phyloP scores from a whole-genome alignment of 2,329 filamentous ascomycete species.

The Neofusicoccum parvum region DNA sequence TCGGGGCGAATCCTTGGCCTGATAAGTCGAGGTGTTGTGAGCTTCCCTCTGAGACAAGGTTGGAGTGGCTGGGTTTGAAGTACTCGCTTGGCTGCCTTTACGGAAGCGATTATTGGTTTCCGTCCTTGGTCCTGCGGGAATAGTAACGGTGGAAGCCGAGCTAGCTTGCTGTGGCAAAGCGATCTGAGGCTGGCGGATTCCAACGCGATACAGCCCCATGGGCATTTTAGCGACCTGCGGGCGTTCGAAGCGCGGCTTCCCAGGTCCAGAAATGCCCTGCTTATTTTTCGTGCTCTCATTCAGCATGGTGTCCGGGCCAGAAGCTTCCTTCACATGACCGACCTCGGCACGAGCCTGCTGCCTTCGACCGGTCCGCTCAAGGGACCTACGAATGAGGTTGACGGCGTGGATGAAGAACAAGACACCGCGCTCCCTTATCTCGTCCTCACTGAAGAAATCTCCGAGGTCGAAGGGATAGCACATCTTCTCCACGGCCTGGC shows the following conservation, averaged over 20 bases:
- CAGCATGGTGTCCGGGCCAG: not conserved
- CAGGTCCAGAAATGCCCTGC: not conserved
- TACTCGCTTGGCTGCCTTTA: not conserved
- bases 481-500: not conserved
- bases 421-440: not conserved
- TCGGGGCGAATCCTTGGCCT: not conserved
- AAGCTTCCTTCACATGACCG: not conserved
- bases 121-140: not conserved
- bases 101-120: not conserved
- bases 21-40: no score
- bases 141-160: no score
- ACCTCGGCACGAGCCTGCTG: not conserved
- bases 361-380: not conserved
- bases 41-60: not conserved
- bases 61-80: not conserved
- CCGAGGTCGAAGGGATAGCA: not conserved
- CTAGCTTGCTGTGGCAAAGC: not conserved
- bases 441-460: not conserved
- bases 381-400: not conserved
- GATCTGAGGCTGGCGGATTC: not conserved
- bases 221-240: not conserved
- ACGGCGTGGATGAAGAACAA: slow-evolving; percentile 7
- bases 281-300: no score
- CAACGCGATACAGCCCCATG: not conserved
- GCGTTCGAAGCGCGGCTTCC: not conserved